phyloP scores from a whole-genome alignment of 495 filamentous ascomycete species.

The Podospora pseudoanserina region DNA sequence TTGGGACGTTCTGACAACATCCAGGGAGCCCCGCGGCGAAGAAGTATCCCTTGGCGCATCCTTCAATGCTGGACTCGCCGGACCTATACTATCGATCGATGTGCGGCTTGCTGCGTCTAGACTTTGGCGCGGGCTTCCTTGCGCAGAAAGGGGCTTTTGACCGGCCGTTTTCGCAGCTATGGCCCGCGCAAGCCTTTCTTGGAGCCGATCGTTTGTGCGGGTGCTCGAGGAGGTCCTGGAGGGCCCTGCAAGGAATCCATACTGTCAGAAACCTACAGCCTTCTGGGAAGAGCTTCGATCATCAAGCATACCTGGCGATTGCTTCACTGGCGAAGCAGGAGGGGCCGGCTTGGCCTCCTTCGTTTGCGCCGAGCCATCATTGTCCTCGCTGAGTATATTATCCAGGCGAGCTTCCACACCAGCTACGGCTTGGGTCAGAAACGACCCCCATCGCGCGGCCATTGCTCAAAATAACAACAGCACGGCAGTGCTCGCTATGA shows the following conservation, averaged over 20 bases:
- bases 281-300: neutral
- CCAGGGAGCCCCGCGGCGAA: slow-evolving; percentile 24
- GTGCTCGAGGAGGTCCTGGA: slow-evolving; percentile 54
- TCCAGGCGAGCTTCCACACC: slow-evolving; percentile 92
- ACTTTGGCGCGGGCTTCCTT: slow-evolving; percentile 33
- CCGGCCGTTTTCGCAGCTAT: slow-evolving; percentile 44
- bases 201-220: slow-evolving; percentile 68
- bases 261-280: slow-evolving; percentile 17
- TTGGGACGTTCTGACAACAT: slow-evolving; percentile 21
- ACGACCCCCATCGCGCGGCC: slow-evolving; percentile 65
- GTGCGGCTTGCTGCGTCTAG: slow-evolving; percentile 30
- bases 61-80: slow-evolving; percentile 19
- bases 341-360: slow-evolving; percentile 28
- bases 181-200: slow-evolving; percentile 74
- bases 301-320: slow-evolving; percentile 26
- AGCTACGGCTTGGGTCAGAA: slow-evolving; percentile 87
- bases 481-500: neutral
- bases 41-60: slow-evolving; percentile 12
- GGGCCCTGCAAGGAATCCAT: slow-evolving; percentile 27
- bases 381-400: slow-evolving; percentile 80
- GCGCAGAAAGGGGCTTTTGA: slow-evolving; percentile 25
- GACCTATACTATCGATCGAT: slow-evolving; percentile 29
- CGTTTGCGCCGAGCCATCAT: slow-evolving; percentile 39
- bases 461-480: slow-evolving; percentile 3
- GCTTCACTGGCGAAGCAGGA: slow-evolving; percentile 30